Conservation (phyloP, 1,284 basidiomycete genomes). For the Cystobasidium pallidum region DNA sequence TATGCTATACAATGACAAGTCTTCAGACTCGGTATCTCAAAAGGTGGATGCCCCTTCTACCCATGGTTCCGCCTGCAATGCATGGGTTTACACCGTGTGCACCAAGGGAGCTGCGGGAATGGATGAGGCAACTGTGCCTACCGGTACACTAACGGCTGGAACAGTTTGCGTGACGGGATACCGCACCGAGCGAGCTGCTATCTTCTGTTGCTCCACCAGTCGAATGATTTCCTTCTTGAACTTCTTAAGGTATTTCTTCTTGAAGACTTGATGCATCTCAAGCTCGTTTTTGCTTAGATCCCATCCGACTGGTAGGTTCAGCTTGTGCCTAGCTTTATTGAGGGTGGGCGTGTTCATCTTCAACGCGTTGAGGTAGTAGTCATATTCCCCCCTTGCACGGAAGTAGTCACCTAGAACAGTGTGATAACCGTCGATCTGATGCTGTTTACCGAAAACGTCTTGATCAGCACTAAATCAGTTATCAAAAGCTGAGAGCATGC, state of each 20-base stretch:
- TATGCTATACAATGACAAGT: too few species aligned
- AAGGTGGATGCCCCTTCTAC: too few species aligned
- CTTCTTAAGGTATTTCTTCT: conserved; percentile 5
- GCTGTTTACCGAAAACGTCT: background rate
- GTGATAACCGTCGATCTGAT: conserved; percentile 8
- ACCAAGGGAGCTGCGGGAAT: background rate
- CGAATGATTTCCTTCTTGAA: conserved; percentile 12
- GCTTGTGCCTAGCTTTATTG: background rate
- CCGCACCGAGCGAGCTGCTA: background rate
- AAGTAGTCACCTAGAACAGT: conserved; percentile 7
- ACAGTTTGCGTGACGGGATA: background rate
- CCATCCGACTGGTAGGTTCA: conserved; percentile 2
- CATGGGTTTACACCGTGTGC: background rate
- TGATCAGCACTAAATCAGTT: background rate
- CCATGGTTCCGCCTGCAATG: background rate
- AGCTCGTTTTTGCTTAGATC: conserved; percentile 6
- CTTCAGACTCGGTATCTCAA: too few species aligned
- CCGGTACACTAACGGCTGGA: background rate
- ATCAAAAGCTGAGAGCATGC: background rate
- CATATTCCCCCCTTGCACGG: conserved; percentile 5
- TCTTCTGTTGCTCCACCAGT: background rate
- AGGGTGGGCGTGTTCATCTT: conserved; percentile 1
- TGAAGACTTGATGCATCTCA: conserved; percentile 2
- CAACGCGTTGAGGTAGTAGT: background rate
- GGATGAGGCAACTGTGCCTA: background rate